Base-by-base conservation (phyloP, 176 grass and related monocot genomes). In the Lolium rigidum region DNA sequence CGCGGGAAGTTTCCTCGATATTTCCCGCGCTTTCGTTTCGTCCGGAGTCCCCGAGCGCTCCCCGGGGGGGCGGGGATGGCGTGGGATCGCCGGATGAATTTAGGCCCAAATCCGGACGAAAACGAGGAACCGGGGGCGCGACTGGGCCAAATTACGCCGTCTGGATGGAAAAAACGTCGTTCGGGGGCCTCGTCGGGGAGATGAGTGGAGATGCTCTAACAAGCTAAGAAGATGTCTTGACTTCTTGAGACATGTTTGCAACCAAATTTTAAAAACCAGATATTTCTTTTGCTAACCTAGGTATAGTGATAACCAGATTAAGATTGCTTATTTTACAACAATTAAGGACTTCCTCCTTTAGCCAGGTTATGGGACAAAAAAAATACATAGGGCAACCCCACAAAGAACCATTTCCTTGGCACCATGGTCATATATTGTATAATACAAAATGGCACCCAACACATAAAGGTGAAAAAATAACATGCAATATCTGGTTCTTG, bases 351-450 rank as follows among this genome's bases (percentile, higher is more conserved):
- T 68, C 20, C 26, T 84, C 76, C 68, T 84, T 88, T 76, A 85
- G 70, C 17, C n/a, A 18, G 21, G 76, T 38, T 68, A 76, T 81
- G 18, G 9, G 14, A 22, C 54, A 54, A 84, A 91, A 55, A 2
- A 77, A 3, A 70, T 37, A 52, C 28, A 47, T 9, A 71, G 4
- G 74, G 74, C 58, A 82, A 81, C 78, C 26, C 80, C 6, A 78
- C 49, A 84, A 88, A 91, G 41, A 91, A 60, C 0, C 16, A 67
- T 89, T 86, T 94, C 58, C 60, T 89, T 90, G 28, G 85, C 88
- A 90, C 61, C 82, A 92, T 88, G 82, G 74, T 90, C 54, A 63
- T 95, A 92, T 74, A 35, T 35, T 35, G 31, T 81, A 86, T 79
- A 88, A 68, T 88, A 86, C 77, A 77, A 86, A 66, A 89, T 94